Base-by-base conservation (phyloP, 1,284 basidiomycete genomes). In the Pseudozyma thailandica region DNA sequence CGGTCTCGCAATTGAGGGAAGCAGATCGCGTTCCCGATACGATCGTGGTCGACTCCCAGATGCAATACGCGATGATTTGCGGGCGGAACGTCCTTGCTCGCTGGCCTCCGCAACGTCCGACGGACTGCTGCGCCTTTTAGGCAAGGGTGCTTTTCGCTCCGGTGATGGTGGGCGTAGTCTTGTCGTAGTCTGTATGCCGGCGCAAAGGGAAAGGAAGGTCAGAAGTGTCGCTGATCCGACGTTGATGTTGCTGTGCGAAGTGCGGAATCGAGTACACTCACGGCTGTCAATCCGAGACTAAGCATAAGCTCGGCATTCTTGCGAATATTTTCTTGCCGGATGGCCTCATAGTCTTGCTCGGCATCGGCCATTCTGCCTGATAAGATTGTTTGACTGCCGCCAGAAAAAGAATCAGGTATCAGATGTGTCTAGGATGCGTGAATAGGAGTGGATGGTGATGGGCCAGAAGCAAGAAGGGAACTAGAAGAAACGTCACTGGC, bases 261-360 rank as follows among this genome's bases (percentile, higher is more conserved):
- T 47, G n/a, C 4, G n/a, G 31, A 20, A 4, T 26, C 20, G 47
- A 31, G 16, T 28, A 30, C 25, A 59, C 69, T 58, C n/a, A 65
- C 62, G 20, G 52, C 38, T 20, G 57, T 41, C 27, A 76, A 55
- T 20, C 72, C 71, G 0, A 81, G 59, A 50, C 53, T 71, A 28
- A 61, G 75, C 53, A 78, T 50, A 38, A 79, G 47, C 45, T 58
- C 59, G 44, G 71, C 53, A 59, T 77, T 83, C 69, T 75, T 82
- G 77, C 77, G 73, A 33, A 85, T 85, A 62, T 84, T 84, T 41
- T 79, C 76, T 41, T 80, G 74, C 38, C 85, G 56, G 18, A 62
- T 47, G 28, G 60, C 58, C 42, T 78, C 76, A 39, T 77, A 78
- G 35, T 70, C 72, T 25, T 53, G 57, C 26, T 64, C 74, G 6